phyloP scores from a whole-genome alignment of 1,284 basidiomycete genomes.

The Wolfiporia cocos region DNA sequence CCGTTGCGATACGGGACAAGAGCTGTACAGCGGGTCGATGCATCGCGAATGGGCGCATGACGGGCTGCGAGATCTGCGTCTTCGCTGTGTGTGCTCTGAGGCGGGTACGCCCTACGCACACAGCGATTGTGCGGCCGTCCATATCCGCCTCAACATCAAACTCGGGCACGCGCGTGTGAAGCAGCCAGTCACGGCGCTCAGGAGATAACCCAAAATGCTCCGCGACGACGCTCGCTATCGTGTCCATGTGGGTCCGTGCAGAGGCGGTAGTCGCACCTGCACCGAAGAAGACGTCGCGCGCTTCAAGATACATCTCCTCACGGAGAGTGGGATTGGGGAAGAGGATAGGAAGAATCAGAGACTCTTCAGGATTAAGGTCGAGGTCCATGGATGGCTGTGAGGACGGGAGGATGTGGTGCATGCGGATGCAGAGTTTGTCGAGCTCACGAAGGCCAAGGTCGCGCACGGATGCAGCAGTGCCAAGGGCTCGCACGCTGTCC shows the following conservation, averaged over 20 bases:
- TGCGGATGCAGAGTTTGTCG: slow-evolving; percentile 81
- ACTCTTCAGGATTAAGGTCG: slow-evolving; percentile 26
- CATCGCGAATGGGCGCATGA: slow-evolving; percentile 75
- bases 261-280: slow-evolving; percentile 49
- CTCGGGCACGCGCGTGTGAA: slow-evolving; percentile 59
- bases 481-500: slow-evolving; percentile 46
- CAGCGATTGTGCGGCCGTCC: slow-evolving; percentile 50
- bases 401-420: slow-evolving; percentile 57
- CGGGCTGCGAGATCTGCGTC: slow-evolving; percentile 27
- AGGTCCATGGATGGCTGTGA: slow-evolving; percentile 40
- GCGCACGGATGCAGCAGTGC: slow-evolving; percentile 44
- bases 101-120: slow-evolving; percentile 52
- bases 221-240: slow-evolving; percentile 50
- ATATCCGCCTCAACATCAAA: slow-evolving; percentile 63
- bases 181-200: slow-evolving; percentile 51
- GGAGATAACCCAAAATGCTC: slow-evolving; percentile 60
- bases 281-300: slow-evolving; percentile 91
- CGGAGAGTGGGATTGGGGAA: slow-evolving; percentile 77
- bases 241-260: slow-evolving; percentile 43
- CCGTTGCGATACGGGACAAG: slow-evolving; percentile 78
- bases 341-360: slow-evolving; percentile 30
- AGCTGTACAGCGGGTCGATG: slow-evolving; percentile 83
- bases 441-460: slow-evolving; percentile 81
- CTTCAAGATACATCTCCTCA: slow-evolving; percentile 90
- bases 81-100: slow-evolving; percentile 40